Evolutionary conservation across 148 eudicot genomes (phyloP).

Genomic region (Limonium bicolor): DNA sequence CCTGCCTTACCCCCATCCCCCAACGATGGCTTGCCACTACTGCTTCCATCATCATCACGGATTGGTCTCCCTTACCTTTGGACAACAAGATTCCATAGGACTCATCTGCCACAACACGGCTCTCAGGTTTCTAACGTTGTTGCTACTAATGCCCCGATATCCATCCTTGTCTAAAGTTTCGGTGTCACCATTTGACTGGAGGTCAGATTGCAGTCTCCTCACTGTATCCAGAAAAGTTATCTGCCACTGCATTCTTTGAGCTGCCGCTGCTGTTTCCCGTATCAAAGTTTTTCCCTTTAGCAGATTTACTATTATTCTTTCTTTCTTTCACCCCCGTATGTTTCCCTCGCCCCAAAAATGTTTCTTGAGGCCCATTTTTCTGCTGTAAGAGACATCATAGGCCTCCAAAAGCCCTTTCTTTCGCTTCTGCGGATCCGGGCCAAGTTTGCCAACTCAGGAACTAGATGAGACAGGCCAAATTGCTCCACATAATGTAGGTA

Average conservation of each 20-base stretch:
- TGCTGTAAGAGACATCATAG: slow-evolving; percentile 28
- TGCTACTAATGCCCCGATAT: too few relatives aligned
- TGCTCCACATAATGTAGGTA: slow-evolving; percentile 62
- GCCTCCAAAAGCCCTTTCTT: slow-evolving; percentile 56
- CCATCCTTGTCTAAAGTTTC: too few relatives aligned
- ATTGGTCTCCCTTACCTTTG: too few relatives aligned
- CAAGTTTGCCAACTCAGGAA: slow-evolving; percentile 71
- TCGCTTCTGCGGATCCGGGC: slow-evolving; percentile 67
- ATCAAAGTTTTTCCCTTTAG: slow-evolving; percentile 52
- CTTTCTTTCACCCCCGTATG: slow-evolving; percentile 13
- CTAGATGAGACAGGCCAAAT: slow-evolving; percentile 76
- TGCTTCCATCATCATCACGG: slow-evolving; percentile 13
- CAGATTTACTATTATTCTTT: slow-evolving; percentile 22
- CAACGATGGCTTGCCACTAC: slow-evolving; percentile 11
- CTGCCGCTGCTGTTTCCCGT: slow-evolving; percentile 17
- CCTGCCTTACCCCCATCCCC: slow-evolving; percentile 29
- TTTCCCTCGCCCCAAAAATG: too few relatives aligned
- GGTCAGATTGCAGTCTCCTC: slow-evolving; percentile 47
- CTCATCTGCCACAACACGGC: too few relatives aligned
- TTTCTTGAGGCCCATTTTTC: slow-evolving; percentile 19
- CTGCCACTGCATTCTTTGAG: slow-evolving; percentile 43
- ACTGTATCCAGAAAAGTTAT: slow-evolving; percentile 48
- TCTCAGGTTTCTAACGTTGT: too few relatives aligned
- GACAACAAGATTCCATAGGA: too few relatives aligned
- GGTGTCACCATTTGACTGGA: slow-evolving; percentile 45